phyloP scores from a whole-genome alignment of 331 rosid species.

The Telfairia occidentalis region DNA sequence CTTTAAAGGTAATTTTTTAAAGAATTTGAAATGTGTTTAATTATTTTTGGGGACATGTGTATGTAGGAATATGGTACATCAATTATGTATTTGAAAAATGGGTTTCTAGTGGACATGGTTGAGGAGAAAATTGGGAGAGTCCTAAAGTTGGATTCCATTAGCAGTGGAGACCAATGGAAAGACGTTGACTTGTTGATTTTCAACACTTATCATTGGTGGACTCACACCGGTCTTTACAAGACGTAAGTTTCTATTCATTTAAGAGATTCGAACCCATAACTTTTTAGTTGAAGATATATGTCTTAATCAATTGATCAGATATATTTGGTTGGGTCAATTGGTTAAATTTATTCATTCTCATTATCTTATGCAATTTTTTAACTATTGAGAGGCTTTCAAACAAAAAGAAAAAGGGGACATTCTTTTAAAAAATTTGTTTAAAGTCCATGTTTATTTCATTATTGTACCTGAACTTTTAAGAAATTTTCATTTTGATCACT shows the following conservation, averaged over 20 bases:
- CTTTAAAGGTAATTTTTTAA: no score
- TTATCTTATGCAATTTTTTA: neutral
- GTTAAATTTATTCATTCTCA: no score
- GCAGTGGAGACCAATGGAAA: constrained; percentile 32
- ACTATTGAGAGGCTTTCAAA: neutral
- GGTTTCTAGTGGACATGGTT: constrained; percentile 52
- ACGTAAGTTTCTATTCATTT: no score
- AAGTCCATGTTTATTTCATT: no score
- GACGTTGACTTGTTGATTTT: constrained; percentile 46
- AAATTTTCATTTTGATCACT: no score
- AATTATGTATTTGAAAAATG: constrained; percentile 44
- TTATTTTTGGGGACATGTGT: neutral
- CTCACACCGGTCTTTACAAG: constrained; percentile 25
- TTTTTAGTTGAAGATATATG: no score
- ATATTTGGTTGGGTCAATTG: no score
- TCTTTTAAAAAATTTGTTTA: no score
- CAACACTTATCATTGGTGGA: constrained; percentile 81
- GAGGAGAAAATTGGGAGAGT: constrained; percentile 32
- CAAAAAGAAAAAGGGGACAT: neutral
- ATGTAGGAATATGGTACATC: constrained; percentile 40
- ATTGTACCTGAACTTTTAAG: no score
- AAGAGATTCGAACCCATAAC: no score
- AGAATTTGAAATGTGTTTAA: no score
- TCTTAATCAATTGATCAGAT: no score
- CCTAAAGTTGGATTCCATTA: constrained; percentile 46